These are phyloP conservation scores for Recurvomyces mirabilis DNA, from an alignment of 495 filamentous ascomycete genomes.

Conservation along the genomic window DNA sequence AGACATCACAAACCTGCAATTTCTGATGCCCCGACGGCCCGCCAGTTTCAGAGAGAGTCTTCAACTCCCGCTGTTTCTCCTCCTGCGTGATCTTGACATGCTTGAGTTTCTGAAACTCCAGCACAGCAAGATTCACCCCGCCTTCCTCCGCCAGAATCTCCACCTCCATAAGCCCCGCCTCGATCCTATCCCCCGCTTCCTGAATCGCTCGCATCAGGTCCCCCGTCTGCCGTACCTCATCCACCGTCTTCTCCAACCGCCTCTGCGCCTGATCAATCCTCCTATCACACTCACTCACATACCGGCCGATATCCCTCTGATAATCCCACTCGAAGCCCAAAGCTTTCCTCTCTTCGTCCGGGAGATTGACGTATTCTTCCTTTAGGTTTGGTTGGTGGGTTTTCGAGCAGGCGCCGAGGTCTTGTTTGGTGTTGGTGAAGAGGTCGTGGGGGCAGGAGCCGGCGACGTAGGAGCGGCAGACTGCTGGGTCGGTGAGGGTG, in stretches of 20 bases:
- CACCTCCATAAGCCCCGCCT: constrained; percentile 74
- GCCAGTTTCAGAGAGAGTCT: constrained; percentile 78
- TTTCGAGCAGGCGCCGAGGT: constrained; percentile 83
- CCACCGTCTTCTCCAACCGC: constrained; percentile 89
- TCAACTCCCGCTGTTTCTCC: constrained; percentile 78
- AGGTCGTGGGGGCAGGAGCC: constrained; percentile 97
- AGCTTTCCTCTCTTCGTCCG: constrained; percentile 56
- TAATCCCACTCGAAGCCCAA: constrained; percentile 95
- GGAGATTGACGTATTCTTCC: constrained; percentile 65
- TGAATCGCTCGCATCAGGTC: constrained; percentile 79
- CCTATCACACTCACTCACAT: constrained; percentile 93
- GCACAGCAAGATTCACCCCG: constrained; percentile 66
- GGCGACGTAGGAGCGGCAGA: constrained; percentile 87
- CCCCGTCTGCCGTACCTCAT: constrained; percentile 97
- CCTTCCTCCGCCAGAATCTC: constrained; percentile 73
- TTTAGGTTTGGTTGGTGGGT: constrained; percentile 83
- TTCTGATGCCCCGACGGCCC: constrained; percentile 95
- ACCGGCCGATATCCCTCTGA: constrained; percentile 84
- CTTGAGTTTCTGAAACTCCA: constrained; percentile 74
- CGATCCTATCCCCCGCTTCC: constrained; percentile 67
- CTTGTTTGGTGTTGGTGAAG: constrained; percentile 99
- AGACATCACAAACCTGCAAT: constrained; percentile 96
- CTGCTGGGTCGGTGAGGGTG: constrained; percentile 81
- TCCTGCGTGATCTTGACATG: constrained; percentile 72
- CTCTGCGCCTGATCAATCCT: constrained; percentile 84